These are phyloP conservation scores for Pseudonitzschia pungens DNA, from an alignment of 108 stramenopile genomes.

Conservation along the genomic window DNA sequence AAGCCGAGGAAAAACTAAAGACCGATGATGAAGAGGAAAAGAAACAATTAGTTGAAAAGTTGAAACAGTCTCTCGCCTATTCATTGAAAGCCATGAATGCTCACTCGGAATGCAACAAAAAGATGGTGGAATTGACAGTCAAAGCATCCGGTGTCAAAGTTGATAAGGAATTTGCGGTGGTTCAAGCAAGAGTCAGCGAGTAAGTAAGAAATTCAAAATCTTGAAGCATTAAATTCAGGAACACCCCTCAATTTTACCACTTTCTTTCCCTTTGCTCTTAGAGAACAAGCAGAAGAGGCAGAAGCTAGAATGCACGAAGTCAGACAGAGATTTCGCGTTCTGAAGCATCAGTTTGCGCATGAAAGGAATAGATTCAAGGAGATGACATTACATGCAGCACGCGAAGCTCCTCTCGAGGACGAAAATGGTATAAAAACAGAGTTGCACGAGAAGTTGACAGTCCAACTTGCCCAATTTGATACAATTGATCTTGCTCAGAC, in stretches of 20 bases:
- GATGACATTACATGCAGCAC: constrained; percentile 15
- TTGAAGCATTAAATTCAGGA: background rate
- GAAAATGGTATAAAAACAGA: constrained; percentile 40
- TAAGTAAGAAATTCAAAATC: constrained; percentile 34
- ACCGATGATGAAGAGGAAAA: constrained; percentile 65
- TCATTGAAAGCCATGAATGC: constrained; percentile 45
- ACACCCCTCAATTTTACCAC: background rate
- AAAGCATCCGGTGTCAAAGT: constrained; percentile 50
- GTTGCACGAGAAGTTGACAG: constrained; percentile 34
- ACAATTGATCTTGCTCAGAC: constrained; percentile 48
- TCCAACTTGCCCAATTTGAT: constrained; percentile 20
- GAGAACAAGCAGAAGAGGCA: constrained; percentile 20
- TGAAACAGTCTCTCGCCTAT: constrained; percentile 46
- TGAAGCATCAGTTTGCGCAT: background rate
- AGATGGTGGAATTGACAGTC: constrained; percentile 50
- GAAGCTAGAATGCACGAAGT: background rate
- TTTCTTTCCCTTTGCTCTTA: background rate
- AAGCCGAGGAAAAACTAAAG: constrained; percentile 49
- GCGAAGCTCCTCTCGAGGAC: constrained; percentile 45
- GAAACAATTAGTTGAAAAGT: constrained; percentile 35
- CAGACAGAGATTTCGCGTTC: background rate
- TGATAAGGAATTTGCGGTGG: constrained; percentile 47
- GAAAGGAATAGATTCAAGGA: constrained; percentile 14
- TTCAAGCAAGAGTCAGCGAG: constrained; percentile 41
- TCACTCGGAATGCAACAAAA: constrained; percentile 49